phyloP scores from a whole-genome alignment of 352 stramenopile species.

The Pythium myriotylum region DNA sequence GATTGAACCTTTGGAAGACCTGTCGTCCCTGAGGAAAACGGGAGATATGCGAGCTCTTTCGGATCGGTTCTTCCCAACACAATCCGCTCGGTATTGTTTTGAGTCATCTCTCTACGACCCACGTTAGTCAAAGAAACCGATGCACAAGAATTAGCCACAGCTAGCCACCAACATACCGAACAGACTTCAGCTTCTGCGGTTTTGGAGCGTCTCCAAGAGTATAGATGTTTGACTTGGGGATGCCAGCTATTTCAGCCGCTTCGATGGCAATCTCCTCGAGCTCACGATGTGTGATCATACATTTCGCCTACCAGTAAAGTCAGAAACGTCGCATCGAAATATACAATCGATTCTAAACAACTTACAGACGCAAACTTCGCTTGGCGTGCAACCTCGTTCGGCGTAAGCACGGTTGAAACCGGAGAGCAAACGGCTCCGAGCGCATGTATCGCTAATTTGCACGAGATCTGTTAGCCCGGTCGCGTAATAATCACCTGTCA shows the following conservation, averaged over 20 bases:
- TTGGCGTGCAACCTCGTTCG: constrained; percentile 53
- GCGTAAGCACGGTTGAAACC: constrained; percentile 52
- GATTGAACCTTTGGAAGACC: constrained; percentile 72
- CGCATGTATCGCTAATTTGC: constrained; percentile 40
- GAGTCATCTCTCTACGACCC: constrained; percentile 43
- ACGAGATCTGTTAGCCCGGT: no score
- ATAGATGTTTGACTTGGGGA: constrained; percentile 96
- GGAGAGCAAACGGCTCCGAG: constrained; percentile 59
- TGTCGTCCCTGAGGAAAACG: constrained; percentile 95
- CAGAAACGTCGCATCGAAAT: no score
- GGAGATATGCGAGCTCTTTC: constrained; percentile 64
- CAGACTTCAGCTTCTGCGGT: constrained; percentile 48
- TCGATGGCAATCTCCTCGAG: constrained; percentile 49
- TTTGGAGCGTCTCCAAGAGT: constrained; percentile 76
- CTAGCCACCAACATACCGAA: constrained; percentile 15
- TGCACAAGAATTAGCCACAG: no score
- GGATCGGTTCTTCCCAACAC: constrained; percentile 60
- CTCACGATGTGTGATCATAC: constrained; percentile 55
- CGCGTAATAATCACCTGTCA: no score
- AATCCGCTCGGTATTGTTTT: constrained; percentile 45
- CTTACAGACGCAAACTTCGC: constrained; percentile 42
- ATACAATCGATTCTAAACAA: no score
- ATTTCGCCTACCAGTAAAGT: no score
- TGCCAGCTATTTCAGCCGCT: constrained; percentile 30
- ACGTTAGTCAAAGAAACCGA: no score